Base-by-base conservation (phyloP, 2,329 filamentous ascomycete genomes). In the Eurotiales sp. region DNA sequence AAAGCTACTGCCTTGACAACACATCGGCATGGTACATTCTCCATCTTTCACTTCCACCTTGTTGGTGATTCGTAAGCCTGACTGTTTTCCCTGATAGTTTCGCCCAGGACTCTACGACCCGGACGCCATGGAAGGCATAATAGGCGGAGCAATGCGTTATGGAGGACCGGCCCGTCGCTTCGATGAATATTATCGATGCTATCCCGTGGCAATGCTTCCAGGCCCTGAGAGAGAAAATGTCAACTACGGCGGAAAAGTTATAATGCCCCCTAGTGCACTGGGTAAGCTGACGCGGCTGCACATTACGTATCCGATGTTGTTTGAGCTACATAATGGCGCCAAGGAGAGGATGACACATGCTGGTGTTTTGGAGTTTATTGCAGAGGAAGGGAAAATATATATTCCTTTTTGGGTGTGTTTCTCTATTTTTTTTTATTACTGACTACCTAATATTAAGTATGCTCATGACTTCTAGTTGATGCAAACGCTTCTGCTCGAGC, bases 101-200 rank as follows among this genome's bases (percentile, higher is more conserved):
- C 67, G 73, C 58, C 61, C 70, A 54, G 70, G 69, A 53, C 81
- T 74, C 65, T 80, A 76, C 70, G 72, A 77, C 51, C 76, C 80
- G 60, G 79, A 75, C 55, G 68, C 71, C 41, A 75, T 76, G 72
- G 71, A 73, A 6, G 72, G 75, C 52, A 76, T 81, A 64, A 77
- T 81, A 55, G 75, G 79, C 55, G 69, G 73, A 12, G 74, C 75
- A 53, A 77, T 82, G 70, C 74, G 74, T 30, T 75, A 74, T 56
- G 66, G 69, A 39, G 74, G 71, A 46, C 70, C 68, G 63, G 77
- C 72, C 60, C 87, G 90, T 62, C 88, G 91, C 55, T 99, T 99
- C 75, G 92, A 99, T 71, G 93, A 99, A 72, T 97, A 96, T 76
- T 97, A 96, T 74, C 86, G 93, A 64, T 96, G 91, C 77, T 99